These are phyloP conservation scores for Diaporthe destruens DNA, from an alignment of 2,329 filamentous ascomycete species.

Conservation along the genomic window DNA sequence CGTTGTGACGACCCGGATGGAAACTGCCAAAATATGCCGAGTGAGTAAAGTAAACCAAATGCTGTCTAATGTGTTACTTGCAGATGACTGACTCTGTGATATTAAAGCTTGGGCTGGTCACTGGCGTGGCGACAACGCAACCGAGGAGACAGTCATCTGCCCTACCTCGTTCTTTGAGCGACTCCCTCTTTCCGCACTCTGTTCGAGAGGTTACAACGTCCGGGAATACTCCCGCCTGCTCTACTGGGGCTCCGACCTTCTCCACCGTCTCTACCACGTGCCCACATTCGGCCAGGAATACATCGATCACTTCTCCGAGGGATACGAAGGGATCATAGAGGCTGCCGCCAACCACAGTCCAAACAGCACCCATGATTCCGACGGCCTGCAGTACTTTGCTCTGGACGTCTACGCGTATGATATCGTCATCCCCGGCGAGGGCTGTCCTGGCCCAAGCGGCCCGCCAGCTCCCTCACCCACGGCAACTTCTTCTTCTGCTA, in stretches of 20 bases:
- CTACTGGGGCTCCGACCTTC: conserved; percentile 75
- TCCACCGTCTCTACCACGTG: conserved; percentile 76
- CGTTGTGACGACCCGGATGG: conserved; percentile 77
- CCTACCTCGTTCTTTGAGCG: conserved; percentile 70
- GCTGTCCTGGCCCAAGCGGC: conserved; percentile 63
- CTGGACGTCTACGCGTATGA: conserved; percentile 76
- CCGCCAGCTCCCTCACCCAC: background rate
- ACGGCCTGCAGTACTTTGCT: conserved; percentile 77
- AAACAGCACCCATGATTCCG: conserved; percentile 67
- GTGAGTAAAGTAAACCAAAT: background rate
- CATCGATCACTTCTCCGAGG: conserved; percentile 73
- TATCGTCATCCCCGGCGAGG: conserved; percentile 71
- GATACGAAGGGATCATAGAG: conserved; percentile 66
- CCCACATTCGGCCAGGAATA: conserved; percentile 69
- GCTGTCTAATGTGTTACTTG: background rate
- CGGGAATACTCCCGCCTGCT: conserved; percentile 66
- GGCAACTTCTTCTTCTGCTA: background rate
- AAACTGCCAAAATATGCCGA: conserved; percentile 62
- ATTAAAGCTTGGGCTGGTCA: conserved; percentile 76
- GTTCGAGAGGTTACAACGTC: conserved; percentile 73
- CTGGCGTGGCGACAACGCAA: conserved; percentile 75
- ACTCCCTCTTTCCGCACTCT: conserved; percentile 69
- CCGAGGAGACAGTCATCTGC: conserved; percentile 78
- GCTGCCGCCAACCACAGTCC: conserved; percentile 63
- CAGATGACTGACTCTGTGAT: background rate